Conservation (phyloP, 2,329 filamentous ascomycete genomes). For the Paraphaeosphaeria minitans region DNA sequence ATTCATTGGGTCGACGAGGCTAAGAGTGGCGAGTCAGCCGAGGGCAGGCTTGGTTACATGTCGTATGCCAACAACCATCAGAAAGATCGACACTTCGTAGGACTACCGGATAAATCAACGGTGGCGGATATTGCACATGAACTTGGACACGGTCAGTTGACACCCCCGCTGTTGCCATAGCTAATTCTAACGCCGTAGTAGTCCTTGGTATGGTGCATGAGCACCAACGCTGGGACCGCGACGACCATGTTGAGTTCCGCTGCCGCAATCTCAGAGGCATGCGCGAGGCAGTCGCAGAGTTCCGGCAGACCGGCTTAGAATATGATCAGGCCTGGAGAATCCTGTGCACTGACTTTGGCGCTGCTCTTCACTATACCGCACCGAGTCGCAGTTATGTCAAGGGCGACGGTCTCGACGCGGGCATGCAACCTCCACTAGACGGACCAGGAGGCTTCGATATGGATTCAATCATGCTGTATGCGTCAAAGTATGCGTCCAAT, state of each 20-base stretch:
- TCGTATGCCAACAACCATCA: background rate
- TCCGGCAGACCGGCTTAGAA: no score
- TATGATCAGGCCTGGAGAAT: background rate
- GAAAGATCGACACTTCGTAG: background rate
- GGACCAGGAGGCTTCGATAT: conserved; percentile 13
- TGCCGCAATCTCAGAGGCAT: no score
- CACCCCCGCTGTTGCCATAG: background rate
- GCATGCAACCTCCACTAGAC: background rate
- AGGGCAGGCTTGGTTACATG: background rate
- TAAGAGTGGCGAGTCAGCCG: background rate
- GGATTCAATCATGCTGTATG: conserved; percentile 12
- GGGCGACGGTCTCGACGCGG: background rate
- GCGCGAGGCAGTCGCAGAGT: no score
- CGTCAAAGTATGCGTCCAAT: background rate
- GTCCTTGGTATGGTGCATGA: no score
- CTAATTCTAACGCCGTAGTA: no score
- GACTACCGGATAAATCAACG: background rate
- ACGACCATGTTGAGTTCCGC: no score
- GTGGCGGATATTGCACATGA: background rate
- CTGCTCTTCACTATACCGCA: background rate
- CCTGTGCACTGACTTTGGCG: background rate
- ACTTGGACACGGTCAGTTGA: background rate
- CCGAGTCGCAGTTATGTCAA: background rate
- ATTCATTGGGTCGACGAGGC: background rate
- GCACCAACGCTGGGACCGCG: no score